Conservation (phyloP, 2,329 filamentous ascomycete species). For the Penicillium sumatraense region DNA sequence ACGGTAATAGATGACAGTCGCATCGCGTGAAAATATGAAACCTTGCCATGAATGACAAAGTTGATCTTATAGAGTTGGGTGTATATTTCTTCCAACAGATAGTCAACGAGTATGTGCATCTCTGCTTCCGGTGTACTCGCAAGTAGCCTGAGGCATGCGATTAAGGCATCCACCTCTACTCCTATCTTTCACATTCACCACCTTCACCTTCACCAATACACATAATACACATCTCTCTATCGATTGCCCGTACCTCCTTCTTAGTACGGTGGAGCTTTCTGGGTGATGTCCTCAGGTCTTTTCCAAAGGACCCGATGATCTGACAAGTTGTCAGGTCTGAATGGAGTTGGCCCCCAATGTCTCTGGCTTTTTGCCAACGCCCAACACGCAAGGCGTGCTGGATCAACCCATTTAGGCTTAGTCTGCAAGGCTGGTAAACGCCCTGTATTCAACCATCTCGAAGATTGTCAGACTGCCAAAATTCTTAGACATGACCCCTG, state of each 20-base stretch:
- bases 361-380: background rate
- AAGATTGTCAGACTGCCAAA: background rate
- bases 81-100: conserved; percentile 3
- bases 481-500: background rate
- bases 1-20: background rate
- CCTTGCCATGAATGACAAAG: too few relatives aligned
- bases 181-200: too few relatives aligned
- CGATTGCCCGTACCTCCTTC: too few relatives aligned
- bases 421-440: background rate
- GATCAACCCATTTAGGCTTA: conserved; percentile 6
- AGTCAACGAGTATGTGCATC: too few relatives aligned
- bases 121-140: too few relatives aligned
- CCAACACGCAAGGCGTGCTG: background rate
- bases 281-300: background rate
- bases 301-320: too few relatives aligned
- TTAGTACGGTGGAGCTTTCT: too few relatives aligned
- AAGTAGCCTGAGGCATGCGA: too few relatives aligned
- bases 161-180: too few relatives aligned
- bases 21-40: conserved; percentile 10
- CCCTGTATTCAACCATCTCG: background rate
- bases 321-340: background rate
- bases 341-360: background rate
- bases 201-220: too few relatives aligned
- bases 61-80: background rate
- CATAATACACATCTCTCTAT: too few relatives aligned